A percentile compares a stretch with the other conserved stretches of the same genome.
Evolutionary conservation across 2,329 filamentous ascomycete genomes (phyloP).

Genomic region (Pseudopithomyces maydicus): DNA sequence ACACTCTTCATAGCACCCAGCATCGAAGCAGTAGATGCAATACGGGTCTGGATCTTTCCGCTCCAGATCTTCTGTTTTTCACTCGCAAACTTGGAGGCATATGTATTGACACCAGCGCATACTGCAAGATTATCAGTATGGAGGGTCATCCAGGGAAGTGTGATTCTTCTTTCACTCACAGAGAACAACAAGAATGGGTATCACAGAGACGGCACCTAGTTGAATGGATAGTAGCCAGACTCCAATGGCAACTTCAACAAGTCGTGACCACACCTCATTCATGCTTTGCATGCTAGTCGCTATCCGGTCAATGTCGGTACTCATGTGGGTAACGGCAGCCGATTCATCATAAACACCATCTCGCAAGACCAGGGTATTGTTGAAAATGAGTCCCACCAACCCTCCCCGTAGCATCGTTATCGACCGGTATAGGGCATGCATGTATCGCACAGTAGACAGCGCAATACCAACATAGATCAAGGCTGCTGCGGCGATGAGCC

Average conservation of each 20-base stretch:
- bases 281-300: conserved; percentile 14
- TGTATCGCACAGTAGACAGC: conserved; percentile 11
- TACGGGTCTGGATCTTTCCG: conserved; percentile 46
- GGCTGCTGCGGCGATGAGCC: conserved; percentile 13
- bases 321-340: conserved; percentile 14
- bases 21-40: conserved; percentile 44
- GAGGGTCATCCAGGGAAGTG: not conserved
- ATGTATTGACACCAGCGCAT: conserved; percentile 10
- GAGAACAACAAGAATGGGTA: conserved; percentile 50
- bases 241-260: conserved; percentile 19
- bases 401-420: conserved; percentile 11
- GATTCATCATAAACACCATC: conserved; percentile 9
- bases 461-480: conserved; percentile 13
- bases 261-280: conserved; percentile 28
- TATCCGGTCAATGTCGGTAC: conserved; percentile 13
- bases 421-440: conserved; percentile 10
- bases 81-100: conserved; percentile 9
- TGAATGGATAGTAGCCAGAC: conserved; percentile 35
- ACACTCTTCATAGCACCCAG: conserved; percentile 48
- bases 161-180: conserved; percentile 9
- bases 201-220: conserved; percentile 52
- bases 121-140: conserved; percentile 6
- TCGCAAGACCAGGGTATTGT: conserved; percentile 8
- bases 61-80: conserved; percentile 37
- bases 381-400: conserved; percentile 10